Base-by-base conservation (phyloP, 108 stramenopile species). In the Fistulifera pelliculosa region DNA sequence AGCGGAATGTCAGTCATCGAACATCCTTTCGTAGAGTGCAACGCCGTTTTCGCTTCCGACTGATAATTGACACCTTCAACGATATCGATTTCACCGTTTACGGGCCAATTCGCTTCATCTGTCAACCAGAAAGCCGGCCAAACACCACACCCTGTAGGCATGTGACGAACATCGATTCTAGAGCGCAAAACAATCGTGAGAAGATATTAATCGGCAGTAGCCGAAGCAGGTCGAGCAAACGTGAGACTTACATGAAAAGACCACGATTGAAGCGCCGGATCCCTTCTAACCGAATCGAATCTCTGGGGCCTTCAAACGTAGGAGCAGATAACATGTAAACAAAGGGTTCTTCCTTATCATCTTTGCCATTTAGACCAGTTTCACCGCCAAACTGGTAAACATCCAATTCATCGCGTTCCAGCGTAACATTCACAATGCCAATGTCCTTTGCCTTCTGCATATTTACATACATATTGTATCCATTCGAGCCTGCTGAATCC, bases 101-200 rank as follows among this genome's bases (percentile, higher is more conserved):
- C 79, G 0, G 92, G 92, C 92, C 92, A 94, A 64, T 85, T 87
- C 25, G 79, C 81, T 67, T 88, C 86, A 43, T 88, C 84, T 0
- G 85, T 87, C 21, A 90, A 54, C 92, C 92, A 94, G 63, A 87
- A 87, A 16, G 92, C 92, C 4, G 92, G 88, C 92, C 92, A 94
- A 6, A 76, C 69, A 26, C 87, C 92, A 58, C 92, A 94, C 39
- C 92, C 92, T 1, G 76, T 79, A n/a, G 92, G 92, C 82, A 90
- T 77, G 68, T 87, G 86, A 10, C 80, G 64, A 15, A 94, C 70
- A 64, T 88, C 84, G 23, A 90, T 64, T 8, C 31, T 35, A 6
- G 31, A 35, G 31, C 3, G 8, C n/a, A n/a, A n/a, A n/a, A n/a
- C n/a, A n/a, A 81, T 49, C n/a, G n/a, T n/a, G n/a, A n/a, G n/a